These are phyloP conservation scores for Clavispora santaluciae DNA, from an alignment of 805 yeast genomes.

Conservation along the genomic window DNA sequence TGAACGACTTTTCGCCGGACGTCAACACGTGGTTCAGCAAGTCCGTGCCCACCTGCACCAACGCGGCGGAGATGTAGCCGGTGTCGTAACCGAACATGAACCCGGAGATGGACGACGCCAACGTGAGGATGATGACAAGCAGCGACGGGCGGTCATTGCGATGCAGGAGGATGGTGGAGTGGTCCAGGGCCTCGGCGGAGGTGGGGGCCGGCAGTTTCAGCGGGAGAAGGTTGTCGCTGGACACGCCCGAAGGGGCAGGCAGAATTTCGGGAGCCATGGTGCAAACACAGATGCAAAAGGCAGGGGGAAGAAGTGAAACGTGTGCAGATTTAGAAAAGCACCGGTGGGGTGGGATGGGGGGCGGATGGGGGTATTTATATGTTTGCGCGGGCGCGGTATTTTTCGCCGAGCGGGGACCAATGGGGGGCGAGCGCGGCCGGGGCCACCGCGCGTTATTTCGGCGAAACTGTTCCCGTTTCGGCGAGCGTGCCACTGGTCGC, in stretches of 20 bases:
- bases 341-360: not conserved
- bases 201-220: not conserved
- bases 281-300: no score
- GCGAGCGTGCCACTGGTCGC: slow-evolving; percentile 3
- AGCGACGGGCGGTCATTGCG: slow-evolving; percentile 28
- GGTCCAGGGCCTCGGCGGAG: slow-evolving; percentile 3
- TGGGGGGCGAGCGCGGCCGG: not conserved
- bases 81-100: slow-evolving; percentile 98
- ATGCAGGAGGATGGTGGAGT: slow-evolving; percentile 2
- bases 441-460: not conserved
- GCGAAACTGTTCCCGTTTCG: slow-evolving; percentile 1
- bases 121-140: slow-evolving; percentile 63
- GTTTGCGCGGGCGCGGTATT: not conserved
- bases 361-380: not conserved
- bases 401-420: not conserved
- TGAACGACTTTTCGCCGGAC: slow-evolving; percentile 78
- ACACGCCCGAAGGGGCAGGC: slow-evolving; percentile 4
- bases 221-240: slow-evolving; percentile 5
- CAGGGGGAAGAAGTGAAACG: no score
- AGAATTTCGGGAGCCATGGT: not conserved
- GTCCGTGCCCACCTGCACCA: slow-evolving; percentile 80
- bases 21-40: slow-evolving; percentile 49
- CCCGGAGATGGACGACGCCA: slow-evolving; percentile 85
- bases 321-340: no score
- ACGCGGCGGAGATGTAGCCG: slow-evolving; percentile 91